phyloP scores from a whole-genome alignment of 495 filamentous ascomycete genomes.

The Xylaria curta region DNA sequence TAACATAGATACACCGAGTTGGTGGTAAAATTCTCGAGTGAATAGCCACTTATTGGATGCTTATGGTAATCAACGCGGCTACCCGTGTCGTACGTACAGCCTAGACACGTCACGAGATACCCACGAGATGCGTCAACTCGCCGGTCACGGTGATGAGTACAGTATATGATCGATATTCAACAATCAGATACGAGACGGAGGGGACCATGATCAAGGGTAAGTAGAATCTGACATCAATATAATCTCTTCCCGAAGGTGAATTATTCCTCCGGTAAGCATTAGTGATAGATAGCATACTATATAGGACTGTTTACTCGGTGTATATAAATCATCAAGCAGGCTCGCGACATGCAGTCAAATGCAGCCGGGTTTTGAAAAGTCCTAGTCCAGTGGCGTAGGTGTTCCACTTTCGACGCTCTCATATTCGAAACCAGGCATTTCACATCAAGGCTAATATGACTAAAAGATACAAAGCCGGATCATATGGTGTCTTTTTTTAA shows the following conservation, averaged over 20 bases:
- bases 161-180: background rate
- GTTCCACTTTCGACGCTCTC: background rate
- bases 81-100: conserved; percentile 12
- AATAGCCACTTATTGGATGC: background rate
- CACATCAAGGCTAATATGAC: background rate
- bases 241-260: background rate
- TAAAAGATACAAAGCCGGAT: background rate
- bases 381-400: background rate
- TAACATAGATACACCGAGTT: background rate
- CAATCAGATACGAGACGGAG: background rate
- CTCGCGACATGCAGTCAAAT: background rate
- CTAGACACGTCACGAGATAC: conserved; percentile 15
- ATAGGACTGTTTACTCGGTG: background rate
- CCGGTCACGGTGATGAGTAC: background rate
- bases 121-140: conserved; percentile 6
- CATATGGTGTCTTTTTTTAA: background rate
- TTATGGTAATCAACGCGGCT: background rate
- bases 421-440: background rate
- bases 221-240: background rate
- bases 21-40: background rate
- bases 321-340: background rate
- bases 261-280: background rate
- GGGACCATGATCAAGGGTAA: background rate
- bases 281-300: background rate
- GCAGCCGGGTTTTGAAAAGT: background rate